Evolutionary conservation across 139 green algal species (phyloP).

Genomic region (Tetradesmus lagerheimii): DNA sequence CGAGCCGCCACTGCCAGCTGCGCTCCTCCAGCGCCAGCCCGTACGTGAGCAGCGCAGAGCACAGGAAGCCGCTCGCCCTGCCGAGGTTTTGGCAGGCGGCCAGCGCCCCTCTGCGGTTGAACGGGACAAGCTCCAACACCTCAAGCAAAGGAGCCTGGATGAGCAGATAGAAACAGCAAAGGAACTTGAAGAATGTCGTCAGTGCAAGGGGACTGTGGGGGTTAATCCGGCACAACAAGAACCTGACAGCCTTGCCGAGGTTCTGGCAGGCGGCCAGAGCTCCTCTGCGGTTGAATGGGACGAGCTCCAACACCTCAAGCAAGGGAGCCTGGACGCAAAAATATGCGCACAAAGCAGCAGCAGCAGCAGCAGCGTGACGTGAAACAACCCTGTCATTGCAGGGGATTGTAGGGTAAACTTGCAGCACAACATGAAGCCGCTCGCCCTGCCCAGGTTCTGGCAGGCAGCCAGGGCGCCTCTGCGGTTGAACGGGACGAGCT

Average conservation of each 20-base stretch:
- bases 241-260: background rate
- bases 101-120: background rate
- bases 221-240: too few relatives aligned
- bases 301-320: constrained; percentile 2
- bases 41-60: background rate
- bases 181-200: too few relatives aligned
- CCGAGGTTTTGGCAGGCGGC: background rate
- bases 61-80: background rate
- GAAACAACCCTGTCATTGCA: too few relatives aligned
- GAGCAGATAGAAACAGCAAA: background rate
- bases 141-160: constrained; percentile 1
- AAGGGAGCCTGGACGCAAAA: background rate
- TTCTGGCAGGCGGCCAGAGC: background rate
- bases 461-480: background rate
- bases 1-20: constrained; percentile 14
- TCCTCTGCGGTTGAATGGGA: background rate
- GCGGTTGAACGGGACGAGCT: background rate
- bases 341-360: too few relatives aligned
- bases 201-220: too few relatives aligned
- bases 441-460: background rate
- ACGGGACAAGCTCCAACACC: background rate
- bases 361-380: too few relatives aligned
- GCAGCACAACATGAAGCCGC: too few relatives aligned
- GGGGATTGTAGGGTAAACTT: too few relatives aligned
- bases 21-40: background rate